A percentile compares a stretch with the other conserved stretches of the same genome.
These are phyloP conservation scores for Silybum marianum DNA, from an alignment of 129 eudicot genomes.

Conservation along the genomic window DNA sequence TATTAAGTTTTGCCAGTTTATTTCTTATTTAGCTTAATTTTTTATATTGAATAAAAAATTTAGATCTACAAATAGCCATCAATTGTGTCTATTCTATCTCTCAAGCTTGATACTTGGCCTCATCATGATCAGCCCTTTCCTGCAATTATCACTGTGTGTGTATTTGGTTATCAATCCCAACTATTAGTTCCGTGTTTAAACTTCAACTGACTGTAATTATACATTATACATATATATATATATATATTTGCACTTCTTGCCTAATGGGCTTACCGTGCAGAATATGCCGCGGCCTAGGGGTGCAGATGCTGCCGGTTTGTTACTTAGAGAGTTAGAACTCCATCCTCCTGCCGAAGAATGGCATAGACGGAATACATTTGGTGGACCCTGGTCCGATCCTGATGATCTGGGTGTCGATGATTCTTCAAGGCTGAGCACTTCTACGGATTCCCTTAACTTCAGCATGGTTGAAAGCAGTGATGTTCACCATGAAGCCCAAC, in stretches of 20 bases:
- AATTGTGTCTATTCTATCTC: neutral
- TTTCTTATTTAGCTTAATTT: neutral
- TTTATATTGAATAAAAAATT: too few relatives aligned
- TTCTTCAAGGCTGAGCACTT: constrained; percentile 46
- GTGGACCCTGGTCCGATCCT: constrained; percentile 98
- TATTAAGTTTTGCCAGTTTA: too few relatives aligned
- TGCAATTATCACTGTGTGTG: too few relatives aligned
- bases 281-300: constrained; percentile 99
- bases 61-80: neutral
- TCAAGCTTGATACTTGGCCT: too few relatives aligned
- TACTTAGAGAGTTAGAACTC: constrained; percentile 91
- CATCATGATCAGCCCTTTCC: too few relatives aligned
- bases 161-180: too few relatives aligned
- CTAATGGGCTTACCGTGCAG: constrained; percentile 40
- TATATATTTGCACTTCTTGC: neutral
- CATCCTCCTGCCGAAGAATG: constrained; percentile 99
- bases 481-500: constrained; percentile 59
- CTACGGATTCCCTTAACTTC: constrained; percentile 48
- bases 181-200: too few relatives aligned
- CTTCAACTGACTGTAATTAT: too few relatives aligned
- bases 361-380: constrained; percentile 91
- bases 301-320: constrained; percentile 96
- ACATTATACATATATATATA: too few relatives aligned
- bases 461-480: constrained; percentile 48
- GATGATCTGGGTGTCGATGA: constrained; percentile 77